phyloP scores from a whole-genome alignment of 371 early-diverging fungal species.

The Dipsacomyces acuminosporus region DNA sequence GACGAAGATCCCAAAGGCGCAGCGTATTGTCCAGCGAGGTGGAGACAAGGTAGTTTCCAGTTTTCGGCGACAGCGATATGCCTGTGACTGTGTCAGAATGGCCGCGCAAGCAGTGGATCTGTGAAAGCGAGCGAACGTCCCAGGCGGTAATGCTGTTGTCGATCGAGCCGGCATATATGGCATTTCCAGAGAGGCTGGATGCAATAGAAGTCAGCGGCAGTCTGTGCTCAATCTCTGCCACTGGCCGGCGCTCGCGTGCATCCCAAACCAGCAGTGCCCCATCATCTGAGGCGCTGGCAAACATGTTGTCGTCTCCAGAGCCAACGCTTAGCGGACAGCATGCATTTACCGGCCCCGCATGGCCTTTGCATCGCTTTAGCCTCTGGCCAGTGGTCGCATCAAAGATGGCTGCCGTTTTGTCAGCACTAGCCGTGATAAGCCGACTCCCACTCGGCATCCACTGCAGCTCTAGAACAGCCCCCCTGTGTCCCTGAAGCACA shows the following conservation, averaged over 20 bases:
- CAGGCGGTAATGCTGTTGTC: slow-evolving; percentile 85
- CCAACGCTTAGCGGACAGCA: slow-evolving; percentile 56
- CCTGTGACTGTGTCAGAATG: slow-evolving; percentile 92
- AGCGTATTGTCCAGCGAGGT: slow-evolving; percentile 93
- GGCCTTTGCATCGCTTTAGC: slow-evolving; percentile 68
- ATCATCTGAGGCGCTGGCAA: slow-evolving; percentile 79
- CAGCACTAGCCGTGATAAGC: slow-evolving; percentile 70
- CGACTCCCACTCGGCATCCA: slow-evolving; percentile 82
- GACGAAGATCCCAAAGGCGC: slow-evolving; percentile 92
- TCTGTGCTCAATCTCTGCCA: slow-evolving; percentile 61
- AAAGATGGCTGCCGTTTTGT: slow-evolving; percentile 70
- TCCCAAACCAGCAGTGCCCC: slow-evolving; percentile 64
- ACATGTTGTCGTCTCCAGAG: slow-evolving; percentile 56
- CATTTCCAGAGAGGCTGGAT: slow-evolving; percentile 74
- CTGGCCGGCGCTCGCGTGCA: slow-evolving; percentile 66
- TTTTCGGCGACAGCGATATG: slow-evolving; percentile 72
- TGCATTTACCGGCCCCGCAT: slow-evolving; percentile 70
- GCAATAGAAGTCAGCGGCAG: slow-evolving; percentile 77
- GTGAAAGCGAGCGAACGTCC: slow-evolving; percentile 76
- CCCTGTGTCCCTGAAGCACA: slow-evolving; percentile 77
- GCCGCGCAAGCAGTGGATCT: slow-evolving; percentile 66
- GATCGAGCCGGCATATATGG: slow-evolving; percentile 82
- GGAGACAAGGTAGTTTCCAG: slow-evolving; percentile 70
- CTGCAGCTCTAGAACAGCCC: slow-evolving; percentile 79
- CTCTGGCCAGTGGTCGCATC: slow-evolving; percentile 72